Evolutionary conservation across 768 basidiomycete species (phyloP).

Genomic region (Leccinum ochraceum): DNA sequence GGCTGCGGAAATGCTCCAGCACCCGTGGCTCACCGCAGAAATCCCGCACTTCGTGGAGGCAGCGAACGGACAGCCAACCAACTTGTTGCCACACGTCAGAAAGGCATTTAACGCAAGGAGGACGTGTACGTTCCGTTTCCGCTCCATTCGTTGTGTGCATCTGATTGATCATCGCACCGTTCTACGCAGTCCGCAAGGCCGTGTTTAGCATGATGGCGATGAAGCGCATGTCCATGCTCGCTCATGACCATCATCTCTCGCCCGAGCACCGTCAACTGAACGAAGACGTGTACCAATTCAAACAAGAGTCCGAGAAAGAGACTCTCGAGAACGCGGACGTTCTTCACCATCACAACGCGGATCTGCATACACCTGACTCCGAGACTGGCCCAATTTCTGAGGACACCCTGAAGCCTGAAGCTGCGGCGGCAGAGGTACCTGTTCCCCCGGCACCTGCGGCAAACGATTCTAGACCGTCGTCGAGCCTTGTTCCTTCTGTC

Average conservation of each 20-base stretch:
- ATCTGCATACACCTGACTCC: not conserved
- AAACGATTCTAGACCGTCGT: constrained; percentile 1
- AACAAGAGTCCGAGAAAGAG: constrained; percentile 75
- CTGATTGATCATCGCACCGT: constrained; percentile 4
- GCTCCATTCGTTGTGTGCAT: not conserved
- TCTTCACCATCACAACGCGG: constrained; percentile 49
- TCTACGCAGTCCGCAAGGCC: constrained; percentile 76
- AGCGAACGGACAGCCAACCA: constrained; percentile 57
- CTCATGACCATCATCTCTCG: constrained; percentile 35
- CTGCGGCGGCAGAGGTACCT: constrained; percentile 1
- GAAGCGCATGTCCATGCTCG: constrained; percentile 69
- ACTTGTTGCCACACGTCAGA: constrained; percentile 88
- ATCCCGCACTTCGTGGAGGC: constrained; percentile 69
- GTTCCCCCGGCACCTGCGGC: constrained; percentile 6
- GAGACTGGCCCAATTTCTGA: not conserved
- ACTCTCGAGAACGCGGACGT: constrained; percentile 42
- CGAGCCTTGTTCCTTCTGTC: constrained; percentile 5
- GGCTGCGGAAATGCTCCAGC: constrained; percentile 72
- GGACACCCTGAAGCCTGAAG: not conserved
- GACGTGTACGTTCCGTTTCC: constrained; percentile 59
- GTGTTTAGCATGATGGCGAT: constrained; percentile 86
- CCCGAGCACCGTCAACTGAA: constrained; percentile 51
- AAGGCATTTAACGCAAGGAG: constrained; percentile 86
- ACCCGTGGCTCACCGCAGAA: constrained; percentile 65
- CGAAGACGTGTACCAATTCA: constrained; percentile 64